Percentiles rank a stretch among this genome's conserved stretches.
These are phyloP conservation scores for Carex myosuroides DNA, from an alignment of 176 grass and related monocot genomes.

Conservation along the genomic window DNA sequence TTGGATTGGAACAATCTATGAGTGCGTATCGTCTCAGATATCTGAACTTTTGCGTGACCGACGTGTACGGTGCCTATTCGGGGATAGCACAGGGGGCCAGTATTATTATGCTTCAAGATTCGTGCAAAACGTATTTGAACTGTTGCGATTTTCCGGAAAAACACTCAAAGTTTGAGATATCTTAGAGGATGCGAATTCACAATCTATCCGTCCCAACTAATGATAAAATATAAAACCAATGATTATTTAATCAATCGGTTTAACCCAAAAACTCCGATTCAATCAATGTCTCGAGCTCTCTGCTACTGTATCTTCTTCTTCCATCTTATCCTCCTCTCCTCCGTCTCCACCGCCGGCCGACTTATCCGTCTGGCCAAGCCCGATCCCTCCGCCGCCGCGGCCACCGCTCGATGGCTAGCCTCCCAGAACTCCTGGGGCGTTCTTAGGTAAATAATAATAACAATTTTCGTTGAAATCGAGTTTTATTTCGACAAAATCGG, in stretches of 20 bases:
- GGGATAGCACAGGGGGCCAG: too few species aligned
- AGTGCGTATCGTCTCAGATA: too few species aligned
- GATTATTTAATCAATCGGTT: not conserved
- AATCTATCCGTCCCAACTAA: too few species aligned
- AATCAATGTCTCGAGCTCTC: conserved; percentile 31
- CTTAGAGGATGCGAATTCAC: not conserved
- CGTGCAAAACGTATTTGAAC: too few species aligned
- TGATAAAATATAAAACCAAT: too few species aligned
- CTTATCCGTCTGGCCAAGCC: conserved; percentile 44
- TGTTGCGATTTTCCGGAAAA: too few species aligned
- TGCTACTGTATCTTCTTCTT: conserved; percentile 13
- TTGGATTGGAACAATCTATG: too few species aligned
- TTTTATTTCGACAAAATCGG: not conserved
- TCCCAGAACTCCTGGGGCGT: conserved; percentile 85
- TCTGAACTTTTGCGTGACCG: too few species aligned
- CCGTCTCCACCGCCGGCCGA: not conserved
- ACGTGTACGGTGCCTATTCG: too few species aligned
- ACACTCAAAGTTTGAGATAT: too few species aligned
- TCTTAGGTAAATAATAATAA: conserved; percentile 41
- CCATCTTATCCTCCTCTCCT: conserved; percentile 18
- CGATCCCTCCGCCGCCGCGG: conserved; percentile 44
- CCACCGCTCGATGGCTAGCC: conserved; percentile 75
- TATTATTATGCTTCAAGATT: too few species aligned
- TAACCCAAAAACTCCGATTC: not conserved
- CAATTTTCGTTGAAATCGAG: too few species aligned